phyloP scores from a whole-genome alignment of 371 early-diverging fungal species.

The Syncephalastrum racemosum region DNA sequence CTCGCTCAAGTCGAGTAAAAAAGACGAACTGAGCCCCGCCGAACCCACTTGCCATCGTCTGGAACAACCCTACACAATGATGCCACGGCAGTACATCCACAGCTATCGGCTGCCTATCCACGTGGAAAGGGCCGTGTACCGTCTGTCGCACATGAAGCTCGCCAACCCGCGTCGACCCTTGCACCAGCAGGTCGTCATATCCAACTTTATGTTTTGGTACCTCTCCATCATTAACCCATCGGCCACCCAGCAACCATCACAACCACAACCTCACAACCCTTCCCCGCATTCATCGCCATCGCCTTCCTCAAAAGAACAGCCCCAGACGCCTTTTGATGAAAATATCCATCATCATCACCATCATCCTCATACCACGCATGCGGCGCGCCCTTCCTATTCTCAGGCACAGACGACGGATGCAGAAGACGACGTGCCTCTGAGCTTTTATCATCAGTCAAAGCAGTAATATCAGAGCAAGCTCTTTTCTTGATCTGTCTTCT shows the following conservation, averaged over 20 bases:
- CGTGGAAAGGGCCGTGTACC: constrained; percentile 69
- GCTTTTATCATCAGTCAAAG: constrained; percentile 14
- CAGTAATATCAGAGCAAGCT: neutral
- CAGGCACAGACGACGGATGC: constrained; percentile 15
- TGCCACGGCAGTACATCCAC: constrained; percentile 22
- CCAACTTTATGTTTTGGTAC: constrained; percentile 83
- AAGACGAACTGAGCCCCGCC: no score
- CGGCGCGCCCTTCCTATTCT: neutral
- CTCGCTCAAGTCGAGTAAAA: constrained; percentile 17
- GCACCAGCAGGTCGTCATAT: constrained; percentile 73
- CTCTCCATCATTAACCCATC: constrained; percentile 57
- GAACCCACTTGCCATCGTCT: neutral
- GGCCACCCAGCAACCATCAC: constrained; percentile 83
- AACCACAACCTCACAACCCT: constrained; percentile 82
- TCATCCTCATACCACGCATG: constrained; percentile 2
- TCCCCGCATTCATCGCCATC: constrained; percentile 87
- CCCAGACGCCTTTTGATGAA: constrained; percentile 12
- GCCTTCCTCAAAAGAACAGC: constrained; percentile 65
- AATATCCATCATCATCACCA: constrained; percentile 7
- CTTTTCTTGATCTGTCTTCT: neutral
- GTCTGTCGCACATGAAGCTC: constrained; percentile 72
- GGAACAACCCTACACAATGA: constrained; percentile 15
- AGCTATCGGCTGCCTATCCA: constrained; percentile 57
- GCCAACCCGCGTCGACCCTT: constrained; percentile 72
- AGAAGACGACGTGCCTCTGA: constrained; percentile 37